A percentile compares a stretch with the other conserved stretches of the same genome.
Evolutionary conservation across 1,284 basidiomycete genomes (phyloP).

Genomic region (Ustilago xerochloae): DNA sequence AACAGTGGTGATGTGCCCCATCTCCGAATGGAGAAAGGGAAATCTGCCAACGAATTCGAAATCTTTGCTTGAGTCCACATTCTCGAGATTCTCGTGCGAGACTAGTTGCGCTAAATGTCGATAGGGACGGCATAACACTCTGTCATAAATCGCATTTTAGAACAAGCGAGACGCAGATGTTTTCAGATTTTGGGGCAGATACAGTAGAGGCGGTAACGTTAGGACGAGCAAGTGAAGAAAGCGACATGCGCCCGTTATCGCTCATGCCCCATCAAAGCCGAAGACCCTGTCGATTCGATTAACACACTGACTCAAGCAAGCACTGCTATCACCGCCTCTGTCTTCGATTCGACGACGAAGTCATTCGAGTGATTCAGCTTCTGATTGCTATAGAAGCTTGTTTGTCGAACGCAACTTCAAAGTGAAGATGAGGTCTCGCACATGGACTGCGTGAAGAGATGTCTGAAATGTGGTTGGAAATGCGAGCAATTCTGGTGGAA

Average conservation of each 20-base stretch:
- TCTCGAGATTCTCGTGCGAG: not conserved
- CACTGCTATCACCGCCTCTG: not conserved
- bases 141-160: not conserved
- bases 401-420: too few relatives aligned
- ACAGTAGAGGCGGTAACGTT: not conserved
- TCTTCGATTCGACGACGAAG: too few relatives aligned
- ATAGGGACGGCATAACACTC: not conserved
- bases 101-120: not conserved
- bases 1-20: slow-evolving; percentile 9
- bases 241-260: not conserved
- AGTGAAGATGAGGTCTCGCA: too few relatives aligned
- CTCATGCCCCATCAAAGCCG: slow-evolving; percentile 21
- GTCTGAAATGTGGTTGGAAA: slow-evolving; percentile 1
- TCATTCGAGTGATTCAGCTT: too few relatives aligned
- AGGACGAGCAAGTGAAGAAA: not conserved
- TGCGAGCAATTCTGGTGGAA: not conserved
- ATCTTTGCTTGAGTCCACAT: not conserved
- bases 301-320: not conserved
- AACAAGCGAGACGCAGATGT: not conserved
- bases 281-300: not conserved
- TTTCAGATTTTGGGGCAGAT: slow-evolving; percentile 24
- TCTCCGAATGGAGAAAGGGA: not conserved
- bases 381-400: too few relatives aligned
- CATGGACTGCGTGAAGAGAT: too few relatives aligned
- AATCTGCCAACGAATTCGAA: not conserved